phyloP scores from a whole-genome alignment of 805 yeast genomes.

The Zygosaccharomyces gambellarensis region DNA sequence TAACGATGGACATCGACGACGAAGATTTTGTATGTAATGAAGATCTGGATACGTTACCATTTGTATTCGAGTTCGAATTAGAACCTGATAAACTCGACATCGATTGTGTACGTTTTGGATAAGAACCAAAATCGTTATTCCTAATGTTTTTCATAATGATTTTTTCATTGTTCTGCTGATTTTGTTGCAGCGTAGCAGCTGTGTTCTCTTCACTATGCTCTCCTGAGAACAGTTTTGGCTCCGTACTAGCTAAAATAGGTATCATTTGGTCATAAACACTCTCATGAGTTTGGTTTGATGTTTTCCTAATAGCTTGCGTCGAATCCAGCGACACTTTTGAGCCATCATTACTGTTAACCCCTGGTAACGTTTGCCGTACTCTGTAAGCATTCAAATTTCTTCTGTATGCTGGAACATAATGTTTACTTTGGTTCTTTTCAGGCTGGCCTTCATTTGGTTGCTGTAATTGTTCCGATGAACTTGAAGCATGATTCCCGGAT shows the following conservation, averaged over 20 bases:
- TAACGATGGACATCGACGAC: constrained; percentile 25
- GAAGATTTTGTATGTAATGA: constrained; percentile 27
- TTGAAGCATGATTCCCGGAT: constrained; percentile 2
- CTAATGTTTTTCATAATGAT: constrained; percentile 21
- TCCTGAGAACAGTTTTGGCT: constrained; percentile 6
- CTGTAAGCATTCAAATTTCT: constrained; percentile 30
- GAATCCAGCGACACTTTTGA: constrained; percentile 18
- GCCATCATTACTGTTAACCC: constrained; percentile 18
- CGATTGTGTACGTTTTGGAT: constrained; percentile 22
- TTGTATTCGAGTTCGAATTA: constrained; percentile 7
- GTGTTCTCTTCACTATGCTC: constrained; percentile 4
- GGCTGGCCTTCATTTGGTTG: constrained; percentile 5
- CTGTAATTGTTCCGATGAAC: constrained; percentile 4
- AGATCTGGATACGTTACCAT: constrained; percentile 11
- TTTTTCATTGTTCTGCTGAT: constrained; percentile 14
- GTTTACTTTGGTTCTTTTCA: constrained; percentile 10
- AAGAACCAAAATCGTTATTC: constrained; percentile 28
- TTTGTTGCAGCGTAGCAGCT: constrained; percentile 1
- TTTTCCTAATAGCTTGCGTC: constrained; percentile 11
- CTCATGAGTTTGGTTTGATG: constrained; percentile 10
- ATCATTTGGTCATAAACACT: constrained; percentile 26
- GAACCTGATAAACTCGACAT: constrained; percentile 7
- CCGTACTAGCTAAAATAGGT: constrained; percentile 14
- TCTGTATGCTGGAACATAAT: constrained; percentile 39
- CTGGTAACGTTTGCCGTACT: constrained; percentile 22